A percentile compares a stretch with the other conserved stretches of the same genome.
Evolutionary conservation across 2,329 filamentous ascomycete species (phyloP).

Genomic region (Fusarium caatingaense): DNA sequence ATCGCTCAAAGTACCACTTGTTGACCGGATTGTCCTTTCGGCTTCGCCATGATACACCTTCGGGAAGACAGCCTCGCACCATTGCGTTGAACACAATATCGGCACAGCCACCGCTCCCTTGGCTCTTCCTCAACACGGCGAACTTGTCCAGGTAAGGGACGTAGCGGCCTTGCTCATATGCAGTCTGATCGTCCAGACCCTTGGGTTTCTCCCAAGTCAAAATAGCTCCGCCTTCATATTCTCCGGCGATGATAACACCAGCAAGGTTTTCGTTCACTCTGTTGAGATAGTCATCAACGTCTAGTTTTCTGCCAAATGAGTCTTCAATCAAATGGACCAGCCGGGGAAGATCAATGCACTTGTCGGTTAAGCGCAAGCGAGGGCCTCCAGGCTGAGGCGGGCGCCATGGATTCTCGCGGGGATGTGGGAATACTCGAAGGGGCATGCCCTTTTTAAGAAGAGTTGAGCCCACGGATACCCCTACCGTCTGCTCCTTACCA

Average conservation of each 20-base stretch:
- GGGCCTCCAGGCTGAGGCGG: constrained; percentile 69
- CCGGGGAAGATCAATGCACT: constrained; percentile 82
- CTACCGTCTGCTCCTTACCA: constrained; percentile 23
- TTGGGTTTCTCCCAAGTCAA: constrained; percentile 91
- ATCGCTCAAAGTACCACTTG: constrained; percentile 98
- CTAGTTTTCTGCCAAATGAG: constrained; percentile 86
- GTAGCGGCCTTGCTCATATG: constrained; percentile 68
- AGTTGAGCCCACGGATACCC: constrained; percentile 68
- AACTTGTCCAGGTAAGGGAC: constrained; percentile 99
- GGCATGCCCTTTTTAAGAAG: constrained; percentile 93
- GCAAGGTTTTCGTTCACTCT: constrained; percentile 86
- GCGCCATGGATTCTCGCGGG: constrained; percentile 75
- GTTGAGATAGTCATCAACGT: constrained; percentile 83
- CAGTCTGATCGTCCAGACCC: constrained; percentile 66
- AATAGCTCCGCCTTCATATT: constrained; percentile 96
- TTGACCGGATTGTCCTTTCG: constrained; percentile 94
- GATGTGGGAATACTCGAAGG: constrained; percentile 83
- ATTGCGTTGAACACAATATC: constrained; percentile 97
- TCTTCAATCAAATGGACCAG: constrained; percentile 92
- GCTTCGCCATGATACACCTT: constrained; percentile 92
- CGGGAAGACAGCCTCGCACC: constrained; percentile 87
- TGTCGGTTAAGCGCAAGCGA: constrained; percentile 79
- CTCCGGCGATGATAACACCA: constrained; percentile 92
- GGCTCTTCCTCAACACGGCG: constrained; percentile 86
- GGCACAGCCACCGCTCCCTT: constrained; percentile 91